These are phyloP conservation scores for Russula abietina DNA, from an alignment of 768 basidiomycete genomes.

Conservation along the genomic window DNA sequence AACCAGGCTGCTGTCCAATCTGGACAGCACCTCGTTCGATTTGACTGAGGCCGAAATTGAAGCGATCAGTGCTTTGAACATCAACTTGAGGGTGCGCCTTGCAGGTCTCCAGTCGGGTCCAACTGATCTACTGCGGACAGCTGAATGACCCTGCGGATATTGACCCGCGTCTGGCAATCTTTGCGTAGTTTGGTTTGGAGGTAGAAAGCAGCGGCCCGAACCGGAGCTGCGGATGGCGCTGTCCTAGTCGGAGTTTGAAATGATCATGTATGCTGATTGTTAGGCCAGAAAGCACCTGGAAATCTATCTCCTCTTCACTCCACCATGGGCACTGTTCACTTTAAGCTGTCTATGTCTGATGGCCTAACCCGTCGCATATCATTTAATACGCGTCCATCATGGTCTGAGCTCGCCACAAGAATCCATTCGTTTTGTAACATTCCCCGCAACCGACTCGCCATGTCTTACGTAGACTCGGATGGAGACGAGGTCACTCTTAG, in stretches of 20 bases:
- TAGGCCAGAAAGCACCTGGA: not conserved
- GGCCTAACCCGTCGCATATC: slow-evolving; percentile 55
- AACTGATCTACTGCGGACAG: slow-evolving; percentile 33
- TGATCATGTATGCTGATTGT: not conserved
- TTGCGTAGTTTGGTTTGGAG: slow-evolving; percentile 36
- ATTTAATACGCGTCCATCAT: slow-evolving; percentile 48
- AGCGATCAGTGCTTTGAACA: slow-evolving; percentile 53
- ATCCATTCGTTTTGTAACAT: slow-evolving; percentile 53
- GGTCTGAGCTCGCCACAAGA: slow-evolving; percentile 51
- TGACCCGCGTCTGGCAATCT: slow-evolving; percentile 60
- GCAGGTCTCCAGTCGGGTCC: not conserved
- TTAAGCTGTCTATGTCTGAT: slow-evolving; percentile 53
- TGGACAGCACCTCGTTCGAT: slow-evolving; percentile 42
- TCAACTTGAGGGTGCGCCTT: slow-evolving; percentile 51
- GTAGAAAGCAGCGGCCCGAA: not conserved
- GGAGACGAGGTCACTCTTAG: slow-evolving; percentile 73
- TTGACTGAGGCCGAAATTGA: slow-evolving; percentile 55
- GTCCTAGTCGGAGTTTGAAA: slow-evolving; percentile 24
- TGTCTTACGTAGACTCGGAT: slow-evolving; percentile 68
- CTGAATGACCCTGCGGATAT: slow-evolving; percentile 67
- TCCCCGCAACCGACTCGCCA: slow-evolving; percentile 50
- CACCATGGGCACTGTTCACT: slow-evolving; percentile 45
- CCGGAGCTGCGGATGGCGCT: slow-evolving; percentile 6
- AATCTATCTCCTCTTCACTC: not conserved
- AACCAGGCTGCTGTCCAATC: slow-evolving; percentile 39